These are phyloP conservation scores for Lycium ferocissimum DNA, from an alignment of 257 asterid genomes.

Conservation along the genomic window DNA sequence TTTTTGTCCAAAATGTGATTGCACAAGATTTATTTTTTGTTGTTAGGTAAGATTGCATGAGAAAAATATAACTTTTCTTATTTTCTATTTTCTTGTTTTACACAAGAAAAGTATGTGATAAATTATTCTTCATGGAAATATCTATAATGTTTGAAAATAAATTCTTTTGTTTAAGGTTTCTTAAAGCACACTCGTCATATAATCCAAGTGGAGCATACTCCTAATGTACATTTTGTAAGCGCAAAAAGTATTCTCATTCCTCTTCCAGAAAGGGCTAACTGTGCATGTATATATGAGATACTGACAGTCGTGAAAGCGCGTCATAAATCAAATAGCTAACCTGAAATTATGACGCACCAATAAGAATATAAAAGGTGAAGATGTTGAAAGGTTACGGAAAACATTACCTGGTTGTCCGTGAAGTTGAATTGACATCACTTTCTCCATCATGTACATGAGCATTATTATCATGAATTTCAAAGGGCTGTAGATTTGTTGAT, in stretches of 20 bases:
- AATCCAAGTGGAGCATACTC: neutral
- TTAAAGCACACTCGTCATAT: neutral
- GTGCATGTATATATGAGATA: slow-evolving; percentile 4
- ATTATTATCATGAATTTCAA: slow-evolving; percentile 43
- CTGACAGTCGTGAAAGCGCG: neutral
- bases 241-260: neutral
- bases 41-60: no score
- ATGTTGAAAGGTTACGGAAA: neutral
- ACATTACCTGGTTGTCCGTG: slow-evolving; percentile 39
- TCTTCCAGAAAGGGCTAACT: neutral
- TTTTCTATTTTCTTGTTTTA: no score
- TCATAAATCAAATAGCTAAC: neutral
- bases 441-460: slow-evolving; percentile 40
- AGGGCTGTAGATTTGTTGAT: slow-evolving; percentile 52
- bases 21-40: no score
- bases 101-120: no score
- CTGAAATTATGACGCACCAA: neutral
- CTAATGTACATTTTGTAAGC: neutral
- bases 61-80: no score
- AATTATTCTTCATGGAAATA: no score
- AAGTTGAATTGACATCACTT: slow-evolving; percentile 42
- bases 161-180: neutral
- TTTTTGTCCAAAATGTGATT: no score
- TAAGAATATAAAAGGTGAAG: neutral
- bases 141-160: neutral